Evolutionary conservation across 116 monocot species (phyloP), one percentile per base, ranked within the genome.

Genomic region (Cymodocea nodosa): DNA sequence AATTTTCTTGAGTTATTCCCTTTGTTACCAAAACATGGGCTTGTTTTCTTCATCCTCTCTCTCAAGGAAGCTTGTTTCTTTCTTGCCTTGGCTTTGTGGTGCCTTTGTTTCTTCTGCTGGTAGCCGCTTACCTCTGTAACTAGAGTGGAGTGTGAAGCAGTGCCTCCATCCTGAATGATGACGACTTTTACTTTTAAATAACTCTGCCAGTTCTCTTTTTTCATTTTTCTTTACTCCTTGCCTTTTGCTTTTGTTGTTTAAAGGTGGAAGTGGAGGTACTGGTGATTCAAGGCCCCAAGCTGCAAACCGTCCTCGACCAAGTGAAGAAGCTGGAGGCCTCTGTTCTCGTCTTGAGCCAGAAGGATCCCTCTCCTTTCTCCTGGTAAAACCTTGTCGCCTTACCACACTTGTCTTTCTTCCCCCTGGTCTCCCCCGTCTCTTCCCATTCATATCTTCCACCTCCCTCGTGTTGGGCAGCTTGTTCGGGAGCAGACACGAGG

Each of bases 211-310:
- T 11, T 44, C 11, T 6, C 6, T 44, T 11, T 11, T 44, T 4
- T 0, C 5, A 6, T 44, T 44, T 44, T 44, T 30, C 30, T 3
- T 30, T 30, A 11, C 5, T 44, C 37, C 39, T 37, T 39, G 16
- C n/a, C 37, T 15, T 4, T 35, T n/a, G 62, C n/a, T 48, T 13
- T 64, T 19, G 20, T 6, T 64, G 23, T 40, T 18, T 2, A 9
- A 74, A 93, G 93, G 86, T 89, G 70, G 89, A 94, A 70, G 84
- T 94, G 56, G 94, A 94, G 71, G 94, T 87, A 23, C 76, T 94
- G 54, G 82, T 86, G 49, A 79, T 89, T 35, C 83, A 84, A 56
- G 94, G 94, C 14, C 79, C 94, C 13, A 89, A 81, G 79, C 79
- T 94, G 17, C 51, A 59, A 13, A 87, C 89, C 1, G 84, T 94